Evolutionary conservation across 352 stramenopile genomes (phyloP).

Genomic region (Albugo candida): DNA sequence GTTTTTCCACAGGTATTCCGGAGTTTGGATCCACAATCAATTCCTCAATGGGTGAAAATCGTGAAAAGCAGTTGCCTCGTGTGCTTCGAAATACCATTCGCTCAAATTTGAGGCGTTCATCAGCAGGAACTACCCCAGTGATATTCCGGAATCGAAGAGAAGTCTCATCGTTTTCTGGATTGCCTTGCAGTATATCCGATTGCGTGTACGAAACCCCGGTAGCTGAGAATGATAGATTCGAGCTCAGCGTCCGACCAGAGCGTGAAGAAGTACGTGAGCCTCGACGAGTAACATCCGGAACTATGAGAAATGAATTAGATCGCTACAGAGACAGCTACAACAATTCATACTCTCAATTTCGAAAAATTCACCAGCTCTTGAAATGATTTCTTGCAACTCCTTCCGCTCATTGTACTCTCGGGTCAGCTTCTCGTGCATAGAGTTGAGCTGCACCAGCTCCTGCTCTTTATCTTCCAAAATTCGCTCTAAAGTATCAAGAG

Average conservation of each 20-base stretch:
- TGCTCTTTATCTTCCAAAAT: slow-evolving; percentile 93
- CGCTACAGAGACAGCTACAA: not conserved
- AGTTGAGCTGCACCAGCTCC: slow-evolving; percentile 93
- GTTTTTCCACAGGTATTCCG: slow-evolving; percentile 68
- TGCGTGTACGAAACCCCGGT: not conserved
- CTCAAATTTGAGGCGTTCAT: slow-evolving; percentile 93
- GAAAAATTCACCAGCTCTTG: slow-evolving; percentile 61
- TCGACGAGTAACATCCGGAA: slow-evolving; percentile 28
- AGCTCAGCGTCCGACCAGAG: slow-evolving; percentile 11
- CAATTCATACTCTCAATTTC: slow-evolving; percentile 47
- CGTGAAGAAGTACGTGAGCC: slow-evolving; percentile 34
- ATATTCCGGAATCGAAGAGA: slow-evolving; percentile 85
- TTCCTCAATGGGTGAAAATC: slow-evolving; percentile 92
- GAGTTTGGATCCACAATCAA: slow-evolving; percentile 77
- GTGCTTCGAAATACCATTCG: slow-evolving; percentile 97
- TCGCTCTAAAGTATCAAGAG: slow-evolving; percentile 89
- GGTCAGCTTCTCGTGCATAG: slow-evolving; percentile 94
- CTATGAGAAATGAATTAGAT: slow-evolving; percentile 8
- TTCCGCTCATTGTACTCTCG: slow-evolving; percentile 94
- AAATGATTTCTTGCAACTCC: slow-evolving; percentile 71
- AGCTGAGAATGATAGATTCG: not conserved
- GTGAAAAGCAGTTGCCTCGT: slow-evolving; percentile 95
- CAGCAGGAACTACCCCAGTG: slow-evolving; percentile 84
- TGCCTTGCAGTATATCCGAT: slow-evolving; percentile 1
- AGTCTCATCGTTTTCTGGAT: slow-evolving; percentile 12